Base-by-base conservation (phyloP, 139 green algal genomes). In the Auxenochlorella pyrenoidosa region DNA sequence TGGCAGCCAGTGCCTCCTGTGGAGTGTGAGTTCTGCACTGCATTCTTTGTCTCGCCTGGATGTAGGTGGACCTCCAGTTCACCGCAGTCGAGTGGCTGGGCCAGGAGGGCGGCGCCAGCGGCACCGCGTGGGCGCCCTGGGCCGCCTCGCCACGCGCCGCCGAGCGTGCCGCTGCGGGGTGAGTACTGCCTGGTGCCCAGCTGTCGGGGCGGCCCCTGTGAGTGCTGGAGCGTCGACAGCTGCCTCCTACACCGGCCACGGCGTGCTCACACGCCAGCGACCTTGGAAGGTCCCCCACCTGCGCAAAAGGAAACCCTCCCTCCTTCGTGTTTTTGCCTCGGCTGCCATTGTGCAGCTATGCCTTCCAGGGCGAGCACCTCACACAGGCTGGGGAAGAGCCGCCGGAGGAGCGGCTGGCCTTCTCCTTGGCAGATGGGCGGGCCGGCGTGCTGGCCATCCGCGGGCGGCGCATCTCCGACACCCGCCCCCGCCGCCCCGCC, bases 51-150 rank as follows among this genome's bases (percentile, higher is more conserved):
- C 47, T 13, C 54, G 2, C 18, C 54, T 58, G 47, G 16, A 16
- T 16, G 34, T 34, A 76, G 70, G 86, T 98, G n/a, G 94, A 98
- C 88, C 90, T 97, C 43, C 93, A 93, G 28, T 96, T 97, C 90
- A 94, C 90, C 15, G 90, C 94, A 36, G 94, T 96, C 34, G 95
- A 97, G 86, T 98, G 95, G 95, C 83, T 95, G 58, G 70, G 92
- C 21, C 28, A 72, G 16, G 89, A 87, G 32, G 73, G 66, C 5
- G 21, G 32, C 63, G 24, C 28, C 44, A 43, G 41, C 8, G 75
- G 58, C 40, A 36, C 54, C 18, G 79, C 75, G 28, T 19, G 34
- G 72, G 72, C 40, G 12, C 63, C 80, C 30, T 85, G 80, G 80
- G 40, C 59, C 0, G 63, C 80, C 18, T 85, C 80, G 28, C 80